Conservation (phyloP, 2,329 filamentous ascomycete species). For the Aurifilum marmelostoma region DNA sequence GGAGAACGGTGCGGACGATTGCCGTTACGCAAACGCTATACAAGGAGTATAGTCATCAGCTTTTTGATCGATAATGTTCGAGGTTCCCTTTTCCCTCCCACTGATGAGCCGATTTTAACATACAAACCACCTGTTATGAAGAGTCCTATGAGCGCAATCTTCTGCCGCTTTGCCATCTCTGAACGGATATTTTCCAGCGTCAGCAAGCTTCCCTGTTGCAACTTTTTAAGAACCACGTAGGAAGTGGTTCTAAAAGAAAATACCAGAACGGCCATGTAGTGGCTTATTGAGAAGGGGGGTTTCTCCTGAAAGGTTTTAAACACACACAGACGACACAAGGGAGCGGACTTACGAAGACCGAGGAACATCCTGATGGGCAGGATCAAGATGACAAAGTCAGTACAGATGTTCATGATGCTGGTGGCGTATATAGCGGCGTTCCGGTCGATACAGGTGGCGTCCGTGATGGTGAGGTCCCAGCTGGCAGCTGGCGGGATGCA, state of each 20-base stretch:
- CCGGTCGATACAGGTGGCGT: conserved; percentile 5
- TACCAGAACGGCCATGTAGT: too few species aligned
- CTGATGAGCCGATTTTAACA: too few species aligned
- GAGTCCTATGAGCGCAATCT: background rate
- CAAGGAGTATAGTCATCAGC: background rate
- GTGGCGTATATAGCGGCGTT: conserved; percentile 2
- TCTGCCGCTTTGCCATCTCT: conserved; percentile 1
- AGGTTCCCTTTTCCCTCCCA: too few species aligned
- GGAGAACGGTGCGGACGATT: background rate
- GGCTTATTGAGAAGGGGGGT: too few species aligned
- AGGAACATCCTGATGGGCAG: conserved; percentile 4
- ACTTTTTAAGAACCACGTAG: too few species aligned
- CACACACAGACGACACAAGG: too few species aligned
- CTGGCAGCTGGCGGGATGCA: conserved; percentile 1
- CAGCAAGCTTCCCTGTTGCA: background rate
- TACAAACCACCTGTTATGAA: conserved; percentile 2
- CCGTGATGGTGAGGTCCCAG: background rate
- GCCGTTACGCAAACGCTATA: background rate
- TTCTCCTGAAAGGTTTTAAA: too few species aligned
- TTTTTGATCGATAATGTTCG: background rate
- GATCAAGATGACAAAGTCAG: background rate
- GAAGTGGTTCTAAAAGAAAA: too few species aligned
- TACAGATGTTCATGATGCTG: conserved; percentile 6
- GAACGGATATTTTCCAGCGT: background rate
- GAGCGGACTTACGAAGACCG: background rate